Base-by-base conservation (phyloP, 78 protist species). In the Reticulomyxa filosa region DNA sequence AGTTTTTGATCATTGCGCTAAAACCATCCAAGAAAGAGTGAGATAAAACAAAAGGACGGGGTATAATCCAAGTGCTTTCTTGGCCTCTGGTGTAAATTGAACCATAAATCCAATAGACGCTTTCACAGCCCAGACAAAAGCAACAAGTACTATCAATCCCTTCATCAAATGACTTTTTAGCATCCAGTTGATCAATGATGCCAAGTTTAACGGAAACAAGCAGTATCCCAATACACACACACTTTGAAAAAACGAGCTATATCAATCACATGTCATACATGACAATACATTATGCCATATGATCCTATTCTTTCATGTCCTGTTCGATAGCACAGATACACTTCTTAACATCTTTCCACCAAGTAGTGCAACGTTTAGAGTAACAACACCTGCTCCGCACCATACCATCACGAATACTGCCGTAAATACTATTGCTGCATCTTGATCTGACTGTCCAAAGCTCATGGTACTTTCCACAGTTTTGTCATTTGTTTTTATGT, bases 161-260 rank as follows among this genome's bases (percentile, higher is more conserved):
- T 59, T 25, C 46, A 59, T 5, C 46, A 59, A 10, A 6, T 55
- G 26, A 11, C 30, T 8, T 8, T 25, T 20, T 13, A 8, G 6
- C 34, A 26, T 7, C 10, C 30, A 46, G n/a, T 46, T 38, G 65
- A 59, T 8, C 22, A 59, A 38, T 26, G 65, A 59, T 13, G 65
- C 65, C 30, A 59, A 6, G 65, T 59, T 59, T 11, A 65, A 10
- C 33, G 69, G 69, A n/a, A 46, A 10, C 33, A 65, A 11, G 10
- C 67, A 65, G 13, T 65, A 65, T 36, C 69, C 69, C 8, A 65
- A 57, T 6, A 65, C 69, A 38, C 69, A 65, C 20, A 65, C 50
- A 65, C 69, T 65, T 42, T 65, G 69, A 6, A 51, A 57, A n/a
- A 65, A 65, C 64, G 65, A 59, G n/a, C n/a, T n/a, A n/a, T n/a